phyloP scores from a whole-genome alignment of 495 filamentous ascomycete genomes.

The Hypoxylon cercidicola region DNA sequence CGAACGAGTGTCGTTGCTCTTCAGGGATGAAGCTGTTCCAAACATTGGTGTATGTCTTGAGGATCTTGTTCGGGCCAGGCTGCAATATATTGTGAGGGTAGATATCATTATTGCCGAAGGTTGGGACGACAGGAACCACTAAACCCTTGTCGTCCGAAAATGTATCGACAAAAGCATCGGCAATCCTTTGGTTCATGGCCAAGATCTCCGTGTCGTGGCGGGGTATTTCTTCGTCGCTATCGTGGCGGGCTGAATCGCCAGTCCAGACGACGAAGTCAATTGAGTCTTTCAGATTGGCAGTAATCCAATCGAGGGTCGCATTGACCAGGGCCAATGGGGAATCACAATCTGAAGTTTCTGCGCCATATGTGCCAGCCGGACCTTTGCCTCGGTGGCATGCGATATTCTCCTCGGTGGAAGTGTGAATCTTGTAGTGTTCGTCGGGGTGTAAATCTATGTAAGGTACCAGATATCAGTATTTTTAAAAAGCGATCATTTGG shows the following conservation, averaged over 20 bases:
- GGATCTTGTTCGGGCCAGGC: conserved; percentile 85
- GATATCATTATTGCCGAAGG: conserved; percentile 96
- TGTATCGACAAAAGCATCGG: conserved; percentile 77
- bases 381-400: conserved; percentile 86
- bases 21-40: conserved; percentile 93
- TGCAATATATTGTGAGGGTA: conserved; percentile 95
- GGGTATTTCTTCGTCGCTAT: conserved; percentile 87
- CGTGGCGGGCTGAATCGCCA: conserved; percentile 93
- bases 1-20: conserved; percentile 89
- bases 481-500: conserved; percentile 8
- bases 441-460: conserved; percentile 88
- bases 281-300: conserved; percentile 79
- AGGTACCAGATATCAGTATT: conserved; percentile 25
- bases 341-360: conserved; percentile 89
- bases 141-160: conserved; percentile 71
- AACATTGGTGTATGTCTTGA: conserved; percentile 73
- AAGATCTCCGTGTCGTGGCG: conserved; percentile 78
- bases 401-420: conserved; percentile 70
- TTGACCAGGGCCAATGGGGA: conserved; percentile 81
- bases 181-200: conserved; percentile 76
- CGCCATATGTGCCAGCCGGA: conserved; percentile 80
- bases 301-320: conserved; percentile 92
- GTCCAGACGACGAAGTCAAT: conserved; percentile 99
- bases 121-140: conserved; percentile 84
- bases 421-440: conserved; percentile 79